Evolutionary conservation across 2,329 filamentous ascomycete species (phyloP).

Genomic region (Apiospora hydei): DNA sequence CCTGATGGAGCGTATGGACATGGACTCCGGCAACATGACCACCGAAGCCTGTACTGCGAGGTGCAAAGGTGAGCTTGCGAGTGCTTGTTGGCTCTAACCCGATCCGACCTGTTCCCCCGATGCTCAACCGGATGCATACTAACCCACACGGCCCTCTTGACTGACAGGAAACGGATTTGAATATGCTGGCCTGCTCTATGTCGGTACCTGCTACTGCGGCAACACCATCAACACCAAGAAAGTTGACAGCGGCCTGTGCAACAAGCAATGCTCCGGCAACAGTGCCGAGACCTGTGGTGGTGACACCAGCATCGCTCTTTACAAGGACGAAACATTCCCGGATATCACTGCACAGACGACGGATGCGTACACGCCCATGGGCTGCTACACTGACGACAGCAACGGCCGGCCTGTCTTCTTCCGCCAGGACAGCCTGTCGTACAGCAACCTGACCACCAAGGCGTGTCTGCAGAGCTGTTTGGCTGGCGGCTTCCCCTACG

Average conservation of each 20-base stretch:
- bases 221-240: constrained; percentile 56
- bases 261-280: constrained; percentile 60
- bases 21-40: constrained; percentile 51
- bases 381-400: constrained; percentile 64
- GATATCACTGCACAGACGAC: constrained; percentile 50
- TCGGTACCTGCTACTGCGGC: constrained; percentile 61
- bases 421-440: constrained; percentile 47
- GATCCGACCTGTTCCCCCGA: neutral
- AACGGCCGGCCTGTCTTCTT: constrained; percentile 55
- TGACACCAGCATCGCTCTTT: constrained; percentile 54
- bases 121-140: neutral
- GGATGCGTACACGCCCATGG: constrained; percentile 63
- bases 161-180: constrained; percentile 54
- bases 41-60: constrained; percentile 55
- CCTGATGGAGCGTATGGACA: constrained; percentile 51
- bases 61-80: constrained; percentile 52
- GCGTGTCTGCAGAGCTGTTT: constrained; percentile 53
- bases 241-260: constrained; percentile 61
- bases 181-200: constrained; percentile 59
- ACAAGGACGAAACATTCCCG: constrained; percentile 56
- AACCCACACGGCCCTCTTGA: neutral
- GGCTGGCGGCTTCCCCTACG: constrained; percentile 53
- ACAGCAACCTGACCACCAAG: constrained; percentile 49
- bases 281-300: constrained; percentile 55
- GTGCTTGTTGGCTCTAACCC: too few relatives aligned